Conservation (phyloP, 2,329 filamentous ascomycete species). For the Sclerotinia spermophila region DNA sequence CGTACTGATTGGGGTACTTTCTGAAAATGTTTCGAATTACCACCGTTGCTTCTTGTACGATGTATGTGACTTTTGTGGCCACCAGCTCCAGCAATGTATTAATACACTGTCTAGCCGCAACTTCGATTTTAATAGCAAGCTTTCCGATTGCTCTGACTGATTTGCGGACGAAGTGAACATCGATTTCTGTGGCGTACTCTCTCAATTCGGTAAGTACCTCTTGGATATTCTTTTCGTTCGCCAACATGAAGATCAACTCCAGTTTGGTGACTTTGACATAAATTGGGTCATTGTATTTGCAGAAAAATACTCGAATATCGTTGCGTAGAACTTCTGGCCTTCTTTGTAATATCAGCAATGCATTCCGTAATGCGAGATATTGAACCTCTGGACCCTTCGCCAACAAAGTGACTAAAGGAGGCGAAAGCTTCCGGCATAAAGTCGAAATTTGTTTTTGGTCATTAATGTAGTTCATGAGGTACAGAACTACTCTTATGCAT, state of each 20-base stretch:
- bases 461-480: slow-evolving; percentile 97
- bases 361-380: slow-evolving; percentile 90
- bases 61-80: slow-evolving; percentile 97
- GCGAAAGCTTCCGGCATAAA: slow-evolving; percentile 88
- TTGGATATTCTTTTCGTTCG: slow-evolving; percentile 90
- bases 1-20: slow-evolving; percentile 98
- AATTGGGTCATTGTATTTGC: slow-evolving; percentile 99
- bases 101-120: slow-evolving; percentile 85
- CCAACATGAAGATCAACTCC: slow-evolving; percentile 98
- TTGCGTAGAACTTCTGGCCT: slow-evolving; percentile 90
- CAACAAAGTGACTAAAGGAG: slow-evolving; percentile 87
- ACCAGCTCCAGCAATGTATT: slow-evolving; percentile 89
- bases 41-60: slow-evolving; percentile 97
- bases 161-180: slow-evolving; percentile 97
- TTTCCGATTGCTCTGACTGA: slow-evolving; percentile 97
- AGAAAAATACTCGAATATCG: slow-evolving; percentile 98
- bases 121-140: slow-evolving; percentile 97
- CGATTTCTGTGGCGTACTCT: slow-evolving; percentile 97
- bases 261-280: slow-evolving; percentile 99
- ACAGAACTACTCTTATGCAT: slow-evolving; percentile 92
- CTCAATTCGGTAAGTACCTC: slow-evolving; percentile 90
- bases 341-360: slow-evolving; percentile 86
- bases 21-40: slow-evolving; percentile 99
- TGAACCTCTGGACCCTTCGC: slow-evolving; percentile 98
- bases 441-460: slow-evolving; percentile 84